phyloP scores from a whole-genome alignment of 768 basidiomycete species.

The Exidia glandulosa region DNA sequence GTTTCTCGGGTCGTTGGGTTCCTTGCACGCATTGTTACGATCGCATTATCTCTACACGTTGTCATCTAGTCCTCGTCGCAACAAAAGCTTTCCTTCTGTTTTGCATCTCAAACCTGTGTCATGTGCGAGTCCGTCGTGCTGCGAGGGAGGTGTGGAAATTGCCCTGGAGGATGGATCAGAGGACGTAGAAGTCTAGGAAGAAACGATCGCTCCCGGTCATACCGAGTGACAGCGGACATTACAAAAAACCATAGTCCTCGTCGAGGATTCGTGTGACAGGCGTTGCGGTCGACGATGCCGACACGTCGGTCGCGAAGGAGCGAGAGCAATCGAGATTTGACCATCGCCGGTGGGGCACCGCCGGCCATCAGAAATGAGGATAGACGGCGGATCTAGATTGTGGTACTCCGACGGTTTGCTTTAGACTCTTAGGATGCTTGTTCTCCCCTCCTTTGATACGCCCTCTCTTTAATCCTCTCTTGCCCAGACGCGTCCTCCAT shows the following conservation, averaged over 20 bases:
- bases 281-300: no score
- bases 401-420: neutral
- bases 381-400: neutral
- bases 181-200: no score
- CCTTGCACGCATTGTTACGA: neutral
- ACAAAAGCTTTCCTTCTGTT: neutral
- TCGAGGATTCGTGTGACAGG: no score
- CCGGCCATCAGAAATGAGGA: neutral
- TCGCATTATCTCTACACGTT: constrained; percentile 14
- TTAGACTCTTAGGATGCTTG: neutral
- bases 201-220: no score
- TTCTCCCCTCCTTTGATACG: neutral
- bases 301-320: neutral
- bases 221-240: no score
- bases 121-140: neutral
- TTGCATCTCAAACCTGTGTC: neutral
- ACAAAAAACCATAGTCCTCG: no score
- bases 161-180: no score
- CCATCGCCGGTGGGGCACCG: neutral
- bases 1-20: neutral
- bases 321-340: neutral
- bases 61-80: neutral
- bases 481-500: neutral
- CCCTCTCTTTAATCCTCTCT: neutral
- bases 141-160: neutral